Evolutionary conservation across 768 basidiomycete genomes (phyloP).

Genomic region (Filobasidium floriforme): DNA sequence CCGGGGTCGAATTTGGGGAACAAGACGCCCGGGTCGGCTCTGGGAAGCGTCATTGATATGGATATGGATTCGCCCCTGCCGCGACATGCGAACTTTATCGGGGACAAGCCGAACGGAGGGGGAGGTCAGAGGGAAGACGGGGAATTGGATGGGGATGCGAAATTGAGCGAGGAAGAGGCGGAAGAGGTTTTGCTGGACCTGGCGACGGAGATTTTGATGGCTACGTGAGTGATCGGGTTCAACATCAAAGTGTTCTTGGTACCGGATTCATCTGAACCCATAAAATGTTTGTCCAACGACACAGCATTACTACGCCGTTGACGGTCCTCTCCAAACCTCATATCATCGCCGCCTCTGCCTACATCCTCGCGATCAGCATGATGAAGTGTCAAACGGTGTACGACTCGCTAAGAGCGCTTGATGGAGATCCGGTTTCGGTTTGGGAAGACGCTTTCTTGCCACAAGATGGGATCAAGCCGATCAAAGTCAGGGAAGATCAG

Average conservation of each 20-base stretch:
- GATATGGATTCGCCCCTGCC: conserved; percentile 3
- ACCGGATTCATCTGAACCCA: neutral
- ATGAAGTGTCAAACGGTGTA: neutral
- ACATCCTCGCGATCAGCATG: conserved; percentile 3
- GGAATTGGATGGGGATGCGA: neutral
- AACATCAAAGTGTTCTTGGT: neutral
- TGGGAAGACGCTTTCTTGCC: conserved; percentile 2
- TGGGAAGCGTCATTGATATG: conserved; percentile 3
- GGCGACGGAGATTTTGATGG: conserved; percentile 5
- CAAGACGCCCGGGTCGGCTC: neutral
- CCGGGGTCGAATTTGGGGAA: neutral
- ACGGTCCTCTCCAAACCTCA: neutral
- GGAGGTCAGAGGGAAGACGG: neutral
- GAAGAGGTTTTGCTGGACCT: conserved; percentile 6
- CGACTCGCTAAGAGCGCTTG: neutral
- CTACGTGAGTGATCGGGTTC: neutral
- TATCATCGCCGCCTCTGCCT: neutral
- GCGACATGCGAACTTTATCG: neutral
- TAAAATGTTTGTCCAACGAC: neutral
- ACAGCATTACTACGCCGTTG: neutral
- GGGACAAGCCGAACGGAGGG: neutral
- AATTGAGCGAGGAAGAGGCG: neutral
- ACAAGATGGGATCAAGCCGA: conserved; percentile 1
- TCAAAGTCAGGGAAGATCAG: neutral
- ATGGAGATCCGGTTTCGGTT: neutral